Percentiles rank a stretch among this genome's conserved stretches.
phyloP scores from a whole-genome alignment of 805 yeast genomes.

The Blastobotrys terrestris region DNA sequence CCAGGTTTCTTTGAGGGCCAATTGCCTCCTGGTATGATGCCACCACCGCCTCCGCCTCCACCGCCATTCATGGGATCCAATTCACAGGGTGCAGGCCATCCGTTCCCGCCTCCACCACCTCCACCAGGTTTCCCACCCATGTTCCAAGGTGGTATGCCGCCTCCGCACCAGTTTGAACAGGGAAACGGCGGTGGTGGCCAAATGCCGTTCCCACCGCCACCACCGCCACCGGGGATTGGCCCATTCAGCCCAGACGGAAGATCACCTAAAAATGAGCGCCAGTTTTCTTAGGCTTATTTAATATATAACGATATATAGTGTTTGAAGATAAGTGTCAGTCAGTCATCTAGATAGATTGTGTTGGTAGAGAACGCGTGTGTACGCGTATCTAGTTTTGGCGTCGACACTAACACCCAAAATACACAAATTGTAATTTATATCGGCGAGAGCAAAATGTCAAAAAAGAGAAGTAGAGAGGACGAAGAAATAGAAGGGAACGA shows the following conservation, averaged over 20 bases:
- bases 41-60: constrained; percentile 11
- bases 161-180: constrained; percentile 1
- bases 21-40: constrained; percentile 14
- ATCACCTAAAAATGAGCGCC: neutral
- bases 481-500: constrained; percentile 7
- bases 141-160: constrained; percentile 14
- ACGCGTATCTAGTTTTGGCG: too few relatives aligned
- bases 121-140: constrained; percentile 16
- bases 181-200: neutral
- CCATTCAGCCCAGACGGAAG: neutral
- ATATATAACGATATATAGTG: neutral
- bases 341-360: too few relatives aligned
- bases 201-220: neutral
- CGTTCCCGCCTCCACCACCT: constrained; percentile 7
- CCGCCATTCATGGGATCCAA: constrained; percentile 10
- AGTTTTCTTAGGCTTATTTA: neutral
- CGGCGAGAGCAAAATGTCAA: neutral
- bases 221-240: neutral
- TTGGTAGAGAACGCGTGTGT: too few relatives aligned
- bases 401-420: too few relatives aligned
- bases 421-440: too few relatives aligned
- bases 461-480: constrained; percentile 12
- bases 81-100: constrained; percentile 1
- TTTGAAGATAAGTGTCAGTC: neutral
- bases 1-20: constrained; percentile 9